Percentiles rank a stretch among this genome's conserved stretches.
phyloP scores from a whole-genome alignment of 2,329 filamentous ascomycete species.

The Neonectria magnoliae region DNA sequence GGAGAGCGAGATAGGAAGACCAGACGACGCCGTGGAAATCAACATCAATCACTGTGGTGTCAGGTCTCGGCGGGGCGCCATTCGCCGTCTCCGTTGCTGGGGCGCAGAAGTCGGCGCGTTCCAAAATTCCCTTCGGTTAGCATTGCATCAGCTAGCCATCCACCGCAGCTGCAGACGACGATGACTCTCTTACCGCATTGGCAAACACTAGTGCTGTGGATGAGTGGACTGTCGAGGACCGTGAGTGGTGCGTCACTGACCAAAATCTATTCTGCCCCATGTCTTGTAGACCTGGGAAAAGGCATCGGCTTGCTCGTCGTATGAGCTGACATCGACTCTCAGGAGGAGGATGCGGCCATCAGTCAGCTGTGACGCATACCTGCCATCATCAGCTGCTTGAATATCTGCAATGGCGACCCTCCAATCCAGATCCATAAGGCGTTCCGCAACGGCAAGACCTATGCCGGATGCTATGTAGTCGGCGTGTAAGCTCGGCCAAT shows the following conservation, averaged over 20 bases:
- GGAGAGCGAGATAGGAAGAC: neutral
- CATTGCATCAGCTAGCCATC: conserved; percentile 1
- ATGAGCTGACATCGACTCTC: neutral
- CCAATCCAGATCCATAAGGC: neutral
- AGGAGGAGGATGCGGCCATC: neutral
- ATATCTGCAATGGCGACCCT: neutral
- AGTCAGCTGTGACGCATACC: neutral
- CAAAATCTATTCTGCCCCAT: neutral
- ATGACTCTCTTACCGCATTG: neutral
- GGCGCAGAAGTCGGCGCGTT: neutral
- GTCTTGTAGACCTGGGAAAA: neutral
- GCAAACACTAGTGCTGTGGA: neutral
- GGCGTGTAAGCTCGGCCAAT: neutral
- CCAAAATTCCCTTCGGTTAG: neutral
- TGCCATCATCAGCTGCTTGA: neutral
- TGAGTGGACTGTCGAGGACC: conserved; percentile 1
- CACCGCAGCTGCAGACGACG: neutral
- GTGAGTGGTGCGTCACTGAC: neutral
- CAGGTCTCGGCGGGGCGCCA: neutral
- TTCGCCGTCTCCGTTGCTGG: neutral
- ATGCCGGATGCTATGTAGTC: neutral
- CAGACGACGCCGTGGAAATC: neutral
- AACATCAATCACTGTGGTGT: neutral
- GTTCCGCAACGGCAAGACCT: neutral
- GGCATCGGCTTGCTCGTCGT: neutral